Evolutionary conservation across 2,329 filamentous ascomycete genomes (phyloP).

Genomic region (Colletotrichum abscissum): DNA sequence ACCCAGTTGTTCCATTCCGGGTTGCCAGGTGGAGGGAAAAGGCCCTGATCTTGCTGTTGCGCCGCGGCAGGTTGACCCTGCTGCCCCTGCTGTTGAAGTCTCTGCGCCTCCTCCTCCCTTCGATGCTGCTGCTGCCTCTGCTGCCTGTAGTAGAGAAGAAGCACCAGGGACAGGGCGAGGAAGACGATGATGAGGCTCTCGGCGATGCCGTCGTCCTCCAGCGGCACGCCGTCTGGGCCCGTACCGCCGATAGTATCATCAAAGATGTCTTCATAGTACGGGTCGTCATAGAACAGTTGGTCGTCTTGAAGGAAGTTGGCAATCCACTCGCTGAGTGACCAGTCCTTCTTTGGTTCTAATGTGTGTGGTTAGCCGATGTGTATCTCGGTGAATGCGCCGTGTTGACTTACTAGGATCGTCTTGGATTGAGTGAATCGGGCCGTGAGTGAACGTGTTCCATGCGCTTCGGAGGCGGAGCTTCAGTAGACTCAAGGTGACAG

Average conservation of each 20-base stretch:
- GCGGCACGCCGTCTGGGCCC: constrained; percentile 62
- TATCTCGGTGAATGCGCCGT: background rate
- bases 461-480: constrained; percentile 88
- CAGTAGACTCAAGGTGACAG: constrained; percentile 87
- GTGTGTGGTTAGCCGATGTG: constrained; percentile 42
- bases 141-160: constrained; percentile 85
- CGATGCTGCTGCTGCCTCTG: constrained; percentile 71
- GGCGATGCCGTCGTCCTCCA: constrained; percentile 81
- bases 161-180: constrained; percentile 78
- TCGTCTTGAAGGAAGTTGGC: constrained; percentile 83
- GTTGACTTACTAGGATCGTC: constrained; percentile 80
- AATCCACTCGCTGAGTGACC: constrained; percentile 88
- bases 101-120: constrained; percentile 51
- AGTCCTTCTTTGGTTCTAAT: constrained; percentile 75
- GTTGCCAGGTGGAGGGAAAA: constrained; percentile 70
- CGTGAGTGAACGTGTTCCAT: constrained; percentile 93
- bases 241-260: constrained; percentile 67
- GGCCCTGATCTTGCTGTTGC: constrained; percentile 38
- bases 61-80: constrained; percentile 43
- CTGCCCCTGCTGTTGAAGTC: constrained; percentile 40
- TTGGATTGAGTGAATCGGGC: constrained; percentile 91
- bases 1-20: constrained; percentile 75
- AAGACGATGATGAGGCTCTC: constrained; percentile 88
- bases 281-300: constrained; percentile 71
- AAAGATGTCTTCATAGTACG: constrained; percentile 64